Base-by-base conservation (phyloP, 495 filamentous ascomycete genomes). In the Aspergillus egyptiacus region DNA sequence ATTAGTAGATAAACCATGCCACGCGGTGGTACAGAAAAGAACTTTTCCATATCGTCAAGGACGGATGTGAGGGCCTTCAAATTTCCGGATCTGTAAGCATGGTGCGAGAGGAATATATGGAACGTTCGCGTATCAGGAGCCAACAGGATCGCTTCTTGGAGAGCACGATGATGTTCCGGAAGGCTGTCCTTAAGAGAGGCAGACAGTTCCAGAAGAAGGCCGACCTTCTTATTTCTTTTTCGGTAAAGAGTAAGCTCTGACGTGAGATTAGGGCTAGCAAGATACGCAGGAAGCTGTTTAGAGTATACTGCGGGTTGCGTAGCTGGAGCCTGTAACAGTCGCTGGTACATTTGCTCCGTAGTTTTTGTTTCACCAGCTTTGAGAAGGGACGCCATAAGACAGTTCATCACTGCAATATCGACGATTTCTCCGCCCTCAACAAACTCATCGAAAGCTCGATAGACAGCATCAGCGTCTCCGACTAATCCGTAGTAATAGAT, bases 361-460 rank as follows among this genome's bases (percentile, higher is more conserved):
- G 83, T 82, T 19, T 69, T 63, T 3, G 78, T 68, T 55, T 97
- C 88, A 23, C 83, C 82, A 2, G 81, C 78, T 47, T 77, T 74
- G 31, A 97, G 69, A 18, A 97, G 76, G 2, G 89, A 82, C 2
- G 80, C 73, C 48, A 96, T 86, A 55, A 96, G 75, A 50, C 84
- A 85, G 59, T 96, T 96, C 57, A 96, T 70, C 10, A 88, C 86
- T 5, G 84, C 77, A 0, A 89, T 93, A 63, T 97, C 91, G 24
- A 98, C 83, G 13, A 96, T 79, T 59, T 96, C 86, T 27, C 89
- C 90, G 0, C 79, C 78, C 34, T 84, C 68, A 23, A 96, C 84
- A 60, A 95, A 83, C 6, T 84, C 77, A 25, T 79, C 70, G 58
- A 94, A 98, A 1, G 84, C 80, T 27, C 70, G 71, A 34, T 86